These are phyloP conservation scores for Berberis vulgaris DNA, from an alignment of 164 flowering plant species.

Conservation along the genomic window DNA sequence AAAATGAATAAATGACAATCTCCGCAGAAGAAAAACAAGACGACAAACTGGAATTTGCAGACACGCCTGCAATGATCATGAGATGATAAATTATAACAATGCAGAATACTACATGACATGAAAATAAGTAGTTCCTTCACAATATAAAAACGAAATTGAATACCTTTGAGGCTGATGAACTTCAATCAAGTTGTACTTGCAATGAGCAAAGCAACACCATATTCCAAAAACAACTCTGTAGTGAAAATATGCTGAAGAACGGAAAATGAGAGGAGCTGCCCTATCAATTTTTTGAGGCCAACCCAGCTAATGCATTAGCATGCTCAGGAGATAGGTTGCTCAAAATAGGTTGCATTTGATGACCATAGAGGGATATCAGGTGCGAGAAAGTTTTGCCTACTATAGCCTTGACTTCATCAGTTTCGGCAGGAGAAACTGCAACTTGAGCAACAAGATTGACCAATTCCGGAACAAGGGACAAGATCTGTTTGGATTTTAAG, in stretches of 20 bases:
- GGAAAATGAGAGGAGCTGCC: not conserved
- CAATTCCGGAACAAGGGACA: slow-evolving; percentile 66
- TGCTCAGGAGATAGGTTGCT: slow-evolving; percentile 71
- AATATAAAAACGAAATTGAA: no score
- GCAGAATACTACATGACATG: no score
- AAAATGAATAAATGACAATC: no score
- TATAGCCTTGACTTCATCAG: slow-evolving; percentile 64
- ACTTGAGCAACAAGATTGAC: slow-evolving; percentile 82
- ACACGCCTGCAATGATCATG: no score
- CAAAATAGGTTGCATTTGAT: slow-evolving; percentile 80
- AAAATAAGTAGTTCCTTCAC: no score
- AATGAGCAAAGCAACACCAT: no score
- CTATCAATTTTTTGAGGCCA: slow-evolving; percentile 44
- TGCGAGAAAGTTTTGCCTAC: slow-evolving; percentile 79
- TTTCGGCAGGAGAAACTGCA: slow-evolving; percentile 63
- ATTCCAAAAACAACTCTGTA: no score
- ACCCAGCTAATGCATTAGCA: slow-evolving; percentile 77
- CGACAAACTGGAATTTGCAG: no score
- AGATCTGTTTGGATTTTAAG: slow-evolving; percentile 41
- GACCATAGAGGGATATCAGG: slow-evolving; percentile 74
- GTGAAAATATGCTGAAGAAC: slow-evolving; percentile 9
- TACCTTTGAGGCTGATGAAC: no score
- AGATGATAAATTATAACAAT: no score
- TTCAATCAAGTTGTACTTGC: no score
- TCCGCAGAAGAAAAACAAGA: no score